Percentiles rank a stretch among this genome's conserved stretches.
These are phyloP conservation scores for Calendula officinalis DNA, from an alignment of 129 eudicot genomes.

Conservation along the genomic window DNA sequence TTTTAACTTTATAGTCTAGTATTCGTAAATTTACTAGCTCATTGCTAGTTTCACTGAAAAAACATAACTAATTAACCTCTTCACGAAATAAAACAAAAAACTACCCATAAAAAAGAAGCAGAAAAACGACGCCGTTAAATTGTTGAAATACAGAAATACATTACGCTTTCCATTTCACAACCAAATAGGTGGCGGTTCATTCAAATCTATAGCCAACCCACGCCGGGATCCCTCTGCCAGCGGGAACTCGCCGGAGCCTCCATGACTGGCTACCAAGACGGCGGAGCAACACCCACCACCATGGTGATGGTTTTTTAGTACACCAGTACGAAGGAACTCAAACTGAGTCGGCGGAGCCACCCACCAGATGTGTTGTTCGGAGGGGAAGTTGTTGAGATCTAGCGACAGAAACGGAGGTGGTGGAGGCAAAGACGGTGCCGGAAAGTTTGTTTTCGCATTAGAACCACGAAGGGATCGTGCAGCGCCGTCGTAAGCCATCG, in stretches of 20 bases:
- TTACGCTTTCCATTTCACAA: constrained; percentile 29
- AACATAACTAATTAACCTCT: not conserved
- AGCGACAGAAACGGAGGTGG: constrained; percentile 40
- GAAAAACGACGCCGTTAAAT: not conserved
- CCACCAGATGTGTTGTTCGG: constrained; percentile 39
- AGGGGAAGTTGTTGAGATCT: constrained; percentile 43
- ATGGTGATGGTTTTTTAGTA: constrained; percentile 1
- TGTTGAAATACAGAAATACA: not conserved
- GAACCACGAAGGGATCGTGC: constrained; percentile 76
- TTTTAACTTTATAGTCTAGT: too few species aligned
- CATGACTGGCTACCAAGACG: constrained; percentile 7
- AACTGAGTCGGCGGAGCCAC: not conserved
- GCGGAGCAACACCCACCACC: constrained; percentile 16
- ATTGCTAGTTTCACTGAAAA: not conserved
- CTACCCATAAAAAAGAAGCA: not conserved
- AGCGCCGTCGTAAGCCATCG: constrained; percentile 83
- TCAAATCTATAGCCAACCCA: constrained; percentile 71
- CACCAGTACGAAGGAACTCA: constrained; percentile 14
- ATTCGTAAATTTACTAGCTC: too few species aligned
- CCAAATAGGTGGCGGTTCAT: constrained; percentile 77
- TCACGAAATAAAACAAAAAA: not conserved
- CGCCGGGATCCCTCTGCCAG: constrained; percentile 35
- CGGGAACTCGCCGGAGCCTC: constrained; percentile 14
- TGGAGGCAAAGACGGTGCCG: constrained; percentile 19
- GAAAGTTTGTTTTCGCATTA: constrained; percentile 80